Evolutionary conservation across 768 basidiomycete species (phyloP).

Genomic region (Austroboletus festivus): DNA sequence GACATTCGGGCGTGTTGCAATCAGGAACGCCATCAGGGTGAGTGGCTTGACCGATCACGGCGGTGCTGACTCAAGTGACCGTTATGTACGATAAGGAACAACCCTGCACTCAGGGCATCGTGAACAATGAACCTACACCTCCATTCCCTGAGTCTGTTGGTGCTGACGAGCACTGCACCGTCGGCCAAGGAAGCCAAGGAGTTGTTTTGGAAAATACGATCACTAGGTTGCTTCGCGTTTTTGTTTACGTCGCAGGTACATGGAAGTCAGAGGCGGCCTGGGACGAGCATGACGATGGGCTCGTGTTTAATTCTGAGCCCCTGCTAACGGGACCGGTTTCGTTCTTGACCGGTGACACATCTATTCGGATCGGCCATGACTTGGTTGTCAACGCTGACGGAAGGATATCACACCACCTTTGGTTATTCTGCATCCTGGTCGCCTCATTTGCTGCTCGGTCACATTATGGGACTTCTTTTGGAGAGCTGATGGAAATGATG

Average conservation of each 20-base stretch:
- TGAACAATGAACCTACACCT: conserved; percentile 6
- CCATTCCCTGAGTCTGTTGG: conserved; percentile 3
- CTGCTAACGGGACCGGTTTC: conserved; percentile 9
- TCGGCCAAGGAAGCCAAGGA: conserved; percentile 4
- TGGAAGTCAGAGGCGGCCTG: conserved; percentile 25
- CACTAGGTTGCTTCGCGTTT: conserved; percentile 13
- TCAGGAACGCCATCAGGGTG: conserved; percentile 30
- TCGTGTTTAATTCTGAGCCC: conserved; percentile 28
- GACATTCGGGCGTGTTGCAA: conserved; percentile 3
- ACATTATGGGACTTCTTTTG: conserved; percentile 12
- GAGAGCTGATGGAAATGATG: conserved; percentile 11
- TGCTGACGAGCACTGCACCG: background rate
- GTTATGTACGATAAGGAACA: conserved; percentile 23
- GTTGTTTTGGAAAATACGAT: conserved; percentile 14
- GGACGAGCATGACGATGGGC: conserved; percentile 24
- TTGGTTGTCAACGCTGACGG: conserved; percentile 51
- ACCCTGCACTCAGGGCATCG: conserved; percentile 17
- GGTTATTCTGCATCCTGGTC: conserved; percentile 41
- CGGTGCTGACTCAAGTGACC: conserved; percentile 13
- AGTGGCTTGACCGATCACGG: conserved; percentile 21
- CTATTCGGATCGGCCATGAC: conserved; percentile 11
- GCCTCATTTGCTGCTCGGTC: conserved; percentile 18
- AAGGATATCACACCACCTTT: conserved; percentile 47
- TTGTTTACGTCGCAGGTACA: conserved; percentile 18
- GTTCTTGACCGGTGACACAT: conserved; percentile 12